phyloP scores from a whole-genome alignment of 2,329 filamentous ascomycete genomes.

The Westerdykella ornata region DNA sequence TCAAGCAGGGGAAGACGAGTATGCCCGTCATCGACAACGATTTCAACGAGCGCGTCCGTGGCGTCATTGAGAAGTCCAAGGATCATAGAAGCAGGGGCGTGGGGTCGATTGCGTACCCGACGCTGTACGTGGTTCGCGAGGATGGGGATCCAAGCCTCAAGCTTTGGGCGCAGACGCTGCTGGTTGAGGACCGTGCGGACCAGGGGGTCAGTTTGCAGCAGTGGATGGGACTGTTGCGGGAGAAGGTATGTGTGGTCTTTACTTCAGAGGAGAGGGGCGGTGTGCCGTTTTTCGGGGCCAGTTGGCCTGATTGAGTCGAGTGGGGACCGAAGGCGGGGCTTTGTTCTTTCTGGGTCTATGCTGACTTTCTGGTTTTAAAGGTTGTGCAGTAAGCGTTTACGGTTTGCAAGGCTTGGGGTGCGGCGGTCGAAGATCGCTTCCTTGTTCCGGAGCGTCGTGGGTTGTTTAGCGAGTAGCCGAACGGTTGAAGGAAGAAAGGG shows the following conservation, averaged over 20 bases:
- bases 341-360: background rate
- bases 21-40: slow-evolving; percentile 87
- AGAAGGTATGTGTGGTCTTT: slow-evolving; percentile 65
- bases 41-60: slow-evolving; percentile 89
- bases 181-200: slow-evolving; percentile 92
- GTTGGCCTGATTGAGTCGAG: slow-evolving; percentile 7
- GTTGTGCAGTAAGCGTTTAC: background rate
- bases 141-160: slow-evolving; percentile 93
- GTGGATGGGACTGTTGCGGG: slow-evolving; percentile 84
- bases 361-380: background rate
- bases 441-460: no score
- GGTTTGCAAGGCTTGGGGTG: background rate
- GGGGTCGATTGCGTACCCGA: slow-evolving; percentile 86
- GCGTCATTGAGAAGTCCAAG: slow-evolving; percentile 83
- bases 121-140: slow-evolving; percentile 88
- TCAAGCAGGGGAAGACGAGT: slow-evolving; percentile 85
- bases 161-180: slow-evolving; percentile 91
- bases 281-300: slow-evolving; percentile 7
- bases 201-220: slow-evolving; percentile 88
- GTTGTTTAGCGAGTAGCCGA: no score
- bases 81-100: slow-evolving; percentile 82
- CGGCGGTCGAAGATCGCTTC: slow-evolving; percentile 23
- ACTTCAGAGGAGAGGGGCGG: background rate
- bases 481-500: no score
- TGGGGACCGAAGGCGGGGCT: no score